Evolutionary conservation across 2,329 filamentous ascomycete species (phyloP), one percentile per base, ranked within the genome.

Genomic region (Colletotrichum abscissum): DNA sequence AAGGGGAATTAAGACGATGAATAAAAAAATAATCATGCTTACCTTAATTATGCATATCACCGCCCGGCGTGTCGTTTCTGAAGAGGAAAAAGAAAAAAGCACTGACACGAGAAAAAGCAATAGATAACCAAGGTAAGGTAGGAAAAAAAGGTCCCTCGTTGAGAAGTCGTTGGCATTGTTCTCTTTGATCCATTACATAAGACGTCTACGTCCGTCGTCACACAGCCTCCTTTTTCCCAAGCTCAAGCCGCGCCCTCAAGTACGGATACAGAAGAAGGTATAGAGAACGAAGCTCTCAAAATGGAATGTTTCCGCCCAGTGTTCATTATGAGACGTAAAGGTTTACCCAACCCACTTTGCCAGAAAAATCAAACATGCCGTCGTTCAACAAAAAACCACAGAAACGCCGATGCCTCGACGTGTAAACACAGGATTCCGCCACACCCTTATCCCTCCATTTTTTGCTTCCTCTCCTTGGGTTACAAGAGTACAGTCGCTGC

Each of bases 311-410:
- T 69, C 63, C 64, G 60, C 69, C 57, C 67, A 33, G 38, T 35
- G 33, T 56, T 72, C 69, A 73, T 69, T 57, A 59, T 65, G 33
- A 19, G 24, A 66, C 30, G 30, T 49, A 33, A 28, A 28, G 16
- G 22, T n/a, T 28, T 30, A 52, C 54, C 64, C 64, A 54, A 24
- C 57, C 42, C 26, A 28, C 49, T 38, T 33, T 26, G 42, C 35
- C 42, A 22, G 49, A 19, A 46, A 42, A 72, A 59, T n/a, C 55
- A 58, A 60, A 57, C 67, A 62, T 73, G 28, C 62, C 71, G 55
- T 73, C 70, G 35, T 73, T 57, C 56, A 52, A 71, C 62, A 70
- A 60, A 38, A 9, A 63, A 63, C 42, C 24, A 28, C 38, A 28
- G 14, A 42, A 64, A 64, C 67, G 46, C 67, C 59, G 14, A 49